Conservation (phyloP, 495 filamentous ascomycete genomes). For the Parachaetomium inaequale region DNA sequence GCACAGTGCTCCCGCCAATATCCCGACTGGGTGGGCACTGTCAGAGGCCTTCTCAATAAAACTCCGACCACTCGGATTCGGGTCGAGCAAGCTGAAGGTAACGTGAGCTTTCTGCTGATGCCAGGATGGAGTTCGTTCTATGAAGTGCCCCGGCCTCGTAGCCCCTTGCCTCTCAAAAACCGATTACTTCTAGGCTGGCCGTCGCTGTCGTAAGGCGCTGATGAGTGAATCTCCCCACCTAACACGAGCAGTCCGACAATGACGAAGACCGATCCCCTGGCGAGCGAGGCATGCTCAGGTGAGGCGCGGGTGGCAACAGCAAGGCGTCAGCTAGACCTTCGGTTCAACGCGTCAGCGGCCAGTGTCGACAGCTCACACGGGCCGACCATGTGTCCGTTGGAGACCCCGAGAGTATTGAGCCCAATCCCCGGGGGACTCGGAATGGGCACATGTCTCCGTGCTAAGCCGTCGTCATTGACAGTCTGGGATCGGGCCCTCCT, state of each 20-base stretch:
- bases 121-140: no score
- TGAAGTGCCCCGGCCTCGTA: no score
- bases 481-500: no score
- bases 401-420: not conserved
- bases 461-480: not conserved
- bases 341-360: not conserved
- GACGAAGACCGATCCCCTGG: not conserved
- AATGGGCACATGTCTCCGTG: not conserved
- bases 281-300: not conserved
- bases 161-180: no score
- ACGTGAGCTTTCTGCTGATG: not conserved
- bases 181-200: not conserved
- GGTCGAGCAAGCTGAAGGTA: not conserved
- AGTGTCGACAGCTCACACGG: not conserved
- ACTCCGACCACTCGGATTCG: not conserved
- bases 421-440: not conserved
- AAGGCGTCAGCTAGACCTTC: not conserved
- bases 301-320: not conserved
- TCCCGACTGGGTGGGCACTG: not conserved
- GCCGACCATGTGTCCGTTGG: not conserved
- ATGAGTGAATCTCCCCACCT: not conserved
- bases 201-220: not conserved
- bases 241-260: not conserved
- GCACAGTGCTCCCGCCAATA: constrained; percentile 13
- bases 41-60: not conserved